These are phyloP conservation scores for Guyanaporus albipodus DNA, from an alignment of 768 basidiomycete species.

Conservation along the genomic window DNA sequence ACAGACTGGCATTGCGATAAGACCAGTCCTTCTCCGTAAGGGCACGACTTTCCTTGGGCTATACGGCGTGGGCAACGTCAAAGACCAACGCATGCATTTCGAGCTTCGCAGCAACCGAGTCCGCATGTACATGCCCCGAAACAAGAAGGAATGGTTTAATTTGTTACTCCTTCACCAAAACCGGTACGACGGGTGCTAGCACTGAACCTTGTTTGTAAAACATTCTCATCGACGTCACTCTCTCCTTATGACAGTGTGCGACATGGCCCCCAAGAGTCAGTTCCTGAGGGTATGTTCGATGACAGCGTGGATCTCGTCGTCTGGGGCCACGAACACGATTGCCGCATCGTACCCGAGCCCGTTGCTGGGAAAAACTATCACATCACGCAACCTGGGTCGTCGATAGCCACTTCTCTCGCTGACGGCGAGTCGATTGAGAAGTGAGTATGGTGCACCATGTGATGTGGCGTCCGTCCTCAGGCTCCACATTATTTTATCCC, in stretches of 20 bases:
- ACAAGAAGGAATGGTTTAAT: conserved; percentile 95
- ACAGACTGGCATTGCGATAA: conserved; percentile 75
- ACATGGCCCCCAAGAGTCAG: conserved; percentile 90
- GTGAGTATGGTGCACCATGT: conserved; percentile 38
- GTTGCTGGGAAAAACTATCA: conserved; percentile 90
- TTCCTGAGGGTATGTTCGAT: conserved; percentile 97
- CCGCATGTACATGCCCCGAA: conserved; percentile 91
- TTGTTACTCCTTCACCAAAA: conserved; percentile 93
- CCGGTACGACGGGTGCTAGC: conserved; percentile 46
- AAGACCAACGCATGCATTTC: conserved; percentile 94
- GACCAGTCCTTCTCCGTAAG: conserved; percentile 87
- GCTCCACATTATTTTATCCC: not conserved
- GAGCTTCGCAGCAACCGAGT: conserved; percentile 93
- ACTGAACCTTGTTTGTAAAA: not conserved
- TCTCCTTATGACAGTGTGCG: conserved; percentile 58
- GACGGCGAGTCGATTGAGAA: conserved; percentile 92
- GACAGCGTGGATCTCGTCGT: conserved; percentile 90
- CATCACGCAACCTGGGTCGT: conserved; percentile 93
- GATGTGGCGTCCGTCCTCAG: not conserved
- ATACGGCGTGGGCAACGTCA: conserved; percentile 96
- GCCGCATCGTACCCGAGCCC: conserved; percentile 83
- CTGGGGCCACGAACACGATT: conserved; percentile 99
- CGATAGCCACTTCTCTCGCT: conserved; percentile 89
- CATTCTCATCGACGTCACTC: conserved; percentile 11
- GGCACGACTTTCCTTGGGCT: conserved; percentile 84